Conservation (phyloP, 306 rosid species). For the Fragaria ananassa region DNA sequence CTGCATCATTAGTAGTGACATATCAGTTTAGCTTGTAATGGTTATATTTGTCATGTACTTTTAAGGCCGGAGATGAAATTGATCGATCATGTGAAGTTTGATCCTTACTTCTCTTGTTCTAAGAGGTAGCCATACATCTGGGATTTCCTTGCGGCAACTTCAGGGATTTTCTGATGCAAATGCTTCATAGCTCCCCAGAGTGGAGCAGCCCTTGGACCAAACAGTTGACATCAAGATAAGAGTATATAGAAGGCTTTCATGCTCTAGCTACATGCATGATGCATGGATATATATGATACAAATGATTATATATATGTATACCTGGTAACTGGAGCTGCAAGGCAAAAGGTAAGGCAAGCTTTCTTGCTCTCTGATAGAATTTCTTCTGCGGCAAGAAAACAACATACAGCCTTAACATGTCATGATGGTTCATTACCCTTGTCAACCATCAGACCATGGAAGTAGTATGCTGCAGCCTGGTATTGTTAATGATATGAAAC, state of each 20-base stretch:
- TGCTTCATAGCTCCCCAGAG: slow-evolving; percentile 83
- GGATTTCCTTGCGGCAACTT: slow-evolving; percentile 82
- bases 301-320: slow-evolving; percentile 17
- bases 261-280: not conserved
- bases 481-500: not conserved
- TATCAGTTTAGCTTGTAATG: not conserved
- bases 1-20: slow-evolving; percentile 35
- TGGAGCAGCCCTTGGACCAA: slow-evolving; percentile 67
- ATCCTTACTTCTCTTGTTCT: slow-evolving; percentile 80
- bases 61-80: not conserved
- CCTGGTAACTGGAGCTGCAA: slow-evolving; percentile 89
- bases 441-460: slow-evolving; percentile 86
- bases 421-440: slow-evolving; percentile 71
- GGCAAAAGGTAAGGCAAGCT: slow-evolving; percentile 78
- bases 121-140: slow-evolving; percentile 83
- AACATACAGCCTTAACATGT: slow-evolving; percentile 63
- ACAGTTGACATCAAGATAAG: not conserved
- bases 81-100: not conserved
- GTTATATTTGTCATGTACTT: not conserved
- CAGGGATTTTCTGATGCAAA: slow-evolving; percentile 80
- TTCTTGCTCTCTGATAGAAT: slow-evolving; percentile 78
- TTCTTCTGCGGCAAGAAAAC: slow-evolving; percentile 93
- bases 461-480: slow-evolving; percentile 95
- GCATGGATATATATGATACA: not conserved
- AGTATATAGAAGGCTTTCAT: not conserved